Evolutionary conservation across 2,329 filamentous ascomycete species (phyloP), one percentile per base, ranked within the genome.

Genomic region (Ambrosiella beaveri): DNA sequence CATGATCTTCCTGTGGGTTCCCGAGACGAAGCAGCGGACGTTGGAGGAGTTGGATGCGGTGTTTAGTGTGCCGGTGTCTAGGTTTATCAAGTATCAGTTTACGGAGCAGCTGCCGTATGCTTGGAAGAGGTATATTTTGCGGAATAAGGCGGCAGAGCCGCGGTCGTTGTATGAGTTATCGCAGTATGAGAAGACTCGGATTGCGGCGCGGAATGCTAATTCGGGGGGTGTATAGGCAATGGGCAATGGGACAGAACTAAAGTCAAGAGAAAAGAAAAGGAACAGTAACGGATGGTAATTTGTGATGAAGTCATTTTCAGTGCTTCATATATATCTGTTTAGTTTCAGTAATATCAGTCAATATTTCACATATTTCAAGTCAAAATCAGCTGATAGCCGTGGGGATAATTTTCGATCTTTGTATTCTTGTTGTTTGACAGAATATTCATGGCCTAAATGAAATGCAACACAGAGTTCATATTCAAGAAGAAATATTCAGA

Each of bases 21-120:
- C 77, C 0, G 79, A 82, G 65, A 82, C 79, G 11, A 82, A 82
- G 67, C 77, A 75, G 64, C 69, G 72, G 19, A 75, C 72, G 1
- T 67, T 77, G 11, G 74, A 76, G 62, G 74, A 76, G 66, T 71
- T 77, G 7, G 74, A 76, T 65, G 73, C 73, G 39, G 71, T 76
- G 38, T 77, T 76, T 52, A 68, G 68, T 6, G 69, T 75, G 11
- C 68, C 69, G 15, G 70, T 67, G 60, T 64, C 66, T 57, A 71
- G 69, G 53, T 73, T 74, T 58, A 69, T 68, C 38, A 57, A 54
- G 19, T 71, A 74, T 65, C 72, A 75, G 64, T 59, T 71, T 35
- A 66, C 61, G 27, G 66, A 68, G 53, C 70, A 68, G 3, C 57
- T 68, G 1, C 70, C 71, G 1, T 73, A 68, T 65, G 71, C 68